These are phyloP conservation scores for Phialemoniopsis sp. DNA, from an alignment of 2,329 filamentous ascomycete genomes.

Conservation along the genomic window DNA sequence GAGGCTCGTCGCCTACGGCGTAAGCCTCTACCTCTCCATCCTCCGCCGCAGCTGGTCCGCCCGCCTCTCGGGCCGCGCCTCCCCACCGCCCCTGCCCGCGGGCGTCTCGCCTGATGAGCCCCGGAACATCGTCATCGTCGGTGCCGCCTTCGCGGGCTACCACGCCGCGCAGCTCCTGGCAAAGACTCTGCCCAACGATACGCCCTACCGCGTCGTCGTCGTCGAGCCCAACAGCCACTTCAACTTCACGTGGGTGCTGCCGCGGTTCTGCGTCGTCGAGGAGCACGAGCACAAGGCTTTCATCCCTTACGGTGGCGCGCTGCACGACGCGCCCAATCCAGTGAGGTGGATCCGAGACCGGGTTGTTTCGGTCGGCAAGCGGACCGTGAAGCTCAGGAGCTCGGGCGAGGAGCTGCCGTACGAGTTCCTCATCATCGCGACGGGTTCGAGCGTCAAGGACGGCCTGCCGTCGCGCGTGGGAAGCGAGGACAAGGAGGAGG, in stretches of 20 bases:
- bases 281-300: constrained; percentile 56
- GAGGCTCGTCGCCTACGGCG: background rate
- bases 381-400: constrained; percentile 30
- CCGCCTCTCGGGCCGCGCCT: too few relatives aligned
- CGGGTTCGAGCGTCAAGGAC: constrained; percentile 41
- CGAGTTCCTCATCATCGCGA: constrained; percentile 54
- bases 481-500: constrained; percentile 33
- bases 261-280: constrained; percentile 52
- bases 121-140: constrained; percentile 50
- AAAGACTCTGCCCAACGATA: constrained; percentile 39
- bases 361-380: constrained; percentile 28
- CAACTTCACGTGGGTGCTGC: constrained; percentile 57
- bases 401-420: constrained; percentile 42
- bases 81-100: too few relatives aligned
- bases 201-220: constrained; percentile 45
- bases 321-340: constrained; percentile 19
- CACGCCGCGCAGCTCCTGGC: constrained; percentile 42
- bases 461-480: constrained; percentile 44
- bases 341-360: constrained; percentile 9
- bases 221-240: constrained; percentile 59
- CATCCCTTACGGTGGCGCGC: constrained; percentile 48
- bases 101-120: constrained; percentile 8
- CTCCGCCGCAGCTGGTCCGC: background rate
- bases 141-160: constrained; percentile 54
- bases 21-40: background rate